A percentile compares a stretch with the other conserved stretches of the same genome.
These are phyloP conservation scores for Rhodamnia rubescens DNA, from an alignment of 345 rosid genomes.

Conservation along the genomic window DNA sequence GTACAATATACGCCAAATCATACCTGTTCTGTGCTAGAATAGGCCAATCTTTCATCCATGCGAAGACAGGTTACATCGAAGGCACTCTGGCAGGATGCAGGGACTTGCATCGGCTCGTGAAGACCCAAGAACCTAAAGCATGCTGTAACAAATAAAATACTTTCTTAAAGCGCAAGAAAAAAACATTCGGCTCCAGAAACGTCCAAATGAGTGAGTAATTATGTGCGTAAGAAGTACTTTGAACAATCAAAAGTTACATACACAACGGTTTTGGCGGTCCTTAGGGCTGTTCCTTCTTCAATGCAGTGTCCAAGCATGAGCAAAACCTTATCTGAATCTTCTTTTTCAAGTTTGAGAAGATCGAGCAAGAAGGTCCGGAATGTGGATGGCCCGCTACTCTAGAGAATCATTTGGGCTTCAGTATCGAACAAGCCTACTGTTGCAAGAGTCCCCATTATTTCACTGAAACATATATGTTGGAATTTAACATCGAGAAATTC, in stretches of 20 bases:
- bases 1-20: background rate
- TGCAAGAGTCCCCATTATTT: slow-evolving; percentile 60
- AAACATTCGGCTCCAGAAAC: background rate
- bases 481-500: background rate
- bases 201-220: background rate
- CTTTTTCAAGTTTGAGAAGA: slow-evolving; percentile 23
- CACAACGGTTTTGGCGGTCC: slow-evolving; percentile 66
- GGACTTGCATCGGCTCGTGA: slow-evolving; percentile 48
- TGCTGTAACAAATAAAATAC: background rate
- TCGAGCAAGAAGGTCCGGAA: slow-evolving; percentile 45
- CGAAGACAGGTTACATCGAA: slow-evolving; percentile 54
- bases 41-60: slow-evolving; percentile 82
- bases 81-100: slow-evolving; percentile 43
- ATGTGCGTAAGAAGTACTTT: background rate
- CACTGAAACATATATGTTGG: slow-evolving; percentile 63
- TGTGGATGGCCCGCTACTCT: slow-evolving; percentile 21
- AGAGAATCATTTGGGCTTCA: slow-evolving; percentile 40
- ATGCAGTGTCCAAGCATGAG: slow-evolving; percentile 49
- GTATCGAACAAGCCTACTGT: slow-evolving; percentile 55
- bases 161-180: background rate
- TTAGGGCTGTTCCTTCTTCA: slow-evolving; percentile 39
- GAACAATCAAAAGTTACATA: slow-evolving; percentile 13
- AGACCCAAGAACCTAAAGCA: slow-evolving; percentile 59
- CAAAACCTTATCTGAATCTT: slow-evolving; percentile 16
- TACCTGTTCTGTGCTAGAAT: slow-evolving; percentile 73